phyloP scores from a whole-genome alignment of 177 flowering plant genomes.

The Vitis hybrid region DNA sequence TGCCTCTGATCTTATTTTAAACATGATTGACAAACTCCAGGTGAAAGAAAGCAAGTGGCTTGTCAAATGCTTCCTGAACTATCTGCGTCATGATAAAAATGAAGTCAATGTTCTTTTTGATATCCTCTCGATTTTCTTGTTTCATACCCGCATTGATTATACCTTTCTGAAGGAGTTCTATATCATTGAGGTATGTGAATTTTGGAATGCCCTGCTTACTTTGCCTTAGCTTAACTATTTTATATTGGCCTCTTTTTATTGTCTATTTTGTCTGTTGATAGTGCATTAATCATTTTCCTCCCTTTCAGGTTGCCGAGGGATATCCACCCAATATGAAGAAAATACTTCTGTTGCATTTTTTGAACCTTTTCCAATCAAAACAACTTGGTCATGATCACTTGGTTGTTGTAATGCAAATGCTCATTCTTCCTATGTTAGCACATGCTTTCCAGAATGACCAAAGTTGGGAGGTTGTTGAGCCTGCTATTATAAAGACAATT shows the following conservation, averaged over 20 bases:
- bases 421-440: conserved; percentile 96
- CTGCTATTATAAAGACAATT: conserved; percentile 74
- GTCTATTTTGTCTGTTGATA: neutral
- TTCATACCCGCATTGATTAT: conserved; percentile 85
- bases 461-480: conserved; percentile 97
- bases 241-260: neutral
- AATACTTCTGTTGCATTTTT: conserved; percentile 72
- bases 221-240: neutral
- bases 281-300: neutral
- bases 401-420: conserved; percentile 98
- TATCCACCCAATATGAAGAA: conserved; percentile 87
- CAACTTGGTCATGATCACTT: conserved; percentile 88
- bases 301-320: conserved; percentile 89
- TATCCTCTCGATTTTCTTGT: conserved; percentile 87
- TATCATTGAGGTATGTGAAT: conserved; percentile 79
- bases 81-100: conserved; percentile 80
- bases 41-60: conserved; percentile 99
- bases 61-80: conserved; percentile 95
- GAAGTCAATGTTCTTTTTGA: conserved; percentile 95
- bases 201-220: neutral
- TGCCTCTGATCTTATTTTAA: neutral
- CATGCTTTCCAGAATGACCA: conserved; percentile 92
- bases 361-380: conserved; percentile 85
- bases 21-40: conserved; percentile 43
- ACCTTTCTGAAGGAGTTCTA: conserved; percentile 97